These are phyloP conservation scores for Lichtheimia ramosa DNA, from an alignment of 371 early-diverging fungal species.

Conservation along the genomic window DNA sequence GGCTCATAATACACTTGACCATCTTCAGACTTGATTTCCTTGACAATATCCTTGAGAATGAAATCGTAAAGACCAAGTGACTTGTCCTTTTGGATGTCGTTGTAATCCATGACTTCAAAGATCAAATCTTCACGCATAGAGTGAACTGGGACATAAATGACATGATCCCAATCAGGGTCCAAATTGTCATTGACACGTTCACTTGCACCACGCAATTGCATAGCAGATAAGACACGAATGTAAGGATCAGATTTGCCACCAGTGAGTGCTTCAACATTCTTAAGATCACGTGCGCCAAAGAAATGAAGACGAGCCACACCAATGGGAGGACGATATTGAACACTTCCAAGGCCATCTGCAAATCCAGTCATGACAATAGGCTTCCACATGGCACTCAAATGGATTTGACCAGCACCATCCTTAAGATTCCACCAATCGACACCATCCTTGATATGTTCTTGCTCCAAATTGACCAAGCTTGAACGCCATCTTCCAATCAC, in stretches of 20 bases:
- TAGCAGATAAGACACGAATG: conserved; percentile 65
- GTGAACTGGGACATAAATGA: conserved; percentile 71
- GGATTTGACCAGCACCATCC: conserved; percentile 51
- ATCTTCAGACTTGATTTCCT: conserved; percentile 32
- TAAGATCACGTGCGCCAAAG: conserved; percentile 69
- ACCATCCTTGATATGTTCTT: conserved; percentile 33
- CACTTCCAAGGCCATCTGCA: conserved; percentile 40
- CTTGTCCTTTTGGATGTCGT: conserved; percentile 68
- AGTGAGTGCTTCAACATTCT: conserved; percentile 68
- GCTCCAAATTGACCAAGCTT: conserved; percentile 26
- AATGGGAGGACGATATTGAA: conserved; percentile 59
- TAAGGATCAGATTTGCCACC: conserved; percentile 89
- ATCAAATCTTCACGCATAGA: conserved; percentile 68
- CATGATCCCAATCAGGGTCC: conserved; percentile 85
- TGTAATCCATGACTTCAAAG: conserved; percentile 81
- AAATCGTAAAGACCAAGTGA: conserved; percentile 63
- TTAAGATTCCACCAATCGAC: conserved; percentile 55
- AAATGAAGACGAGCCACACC: conserved; percentile 85
- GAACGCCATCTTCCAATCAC: conserved; percentile 34
- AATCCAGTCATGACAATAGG: conserved; percentile 55
- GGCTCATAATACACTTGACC: conserved; percentile 42
- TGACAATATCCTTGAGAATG: conserved; percentile 36
- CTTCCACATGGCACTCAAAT: conserved; percentile 56
- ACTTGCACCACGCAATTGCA: conserved; percentile 62
- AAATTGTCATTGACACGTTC: conserved; percentile 68